Conservation (phyloP, 2,329 filamentous ascomycete species). For the Fusarium metavorans region DNA sequence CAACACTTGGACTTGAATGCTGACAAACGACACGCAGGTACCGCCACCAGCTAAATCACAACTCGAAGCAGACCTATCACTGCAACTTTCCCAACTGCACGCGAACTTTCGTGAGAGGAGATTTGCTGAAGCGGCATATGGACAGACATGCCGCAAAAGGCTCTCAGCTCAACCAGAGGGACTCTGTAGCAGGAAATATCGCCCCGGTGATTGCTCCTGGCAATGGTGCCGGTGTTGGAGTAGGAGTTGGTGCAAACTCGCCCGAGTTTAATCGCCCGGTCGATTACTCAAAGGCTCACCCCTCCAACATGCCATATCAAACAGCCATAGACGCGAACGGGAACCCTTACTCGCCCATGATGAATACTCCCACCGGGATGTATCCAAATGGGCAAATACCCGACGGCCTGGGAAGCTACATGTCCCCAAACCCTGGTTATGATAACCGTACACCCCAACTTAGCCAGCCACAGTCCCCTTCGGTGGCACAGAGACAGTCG, state of each 20-base stretch:
- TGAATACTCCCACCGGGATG: constrained; percentile 55
- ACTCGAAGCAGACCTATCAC: constrained; percentile 93
- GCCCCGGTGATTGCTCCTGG: constrained; percentile 56
- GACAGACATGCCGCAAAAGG: constrained; percentile 85
- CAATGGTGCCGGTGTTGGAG: neutral
- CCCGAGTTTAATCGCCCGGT: constrained; percentile 60
- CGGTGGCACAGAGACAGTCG: constrained; percentile 58
- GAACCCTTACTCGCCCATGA: constrained; percentile 61
- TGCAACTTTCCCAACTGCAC: constrained; percentile 94
- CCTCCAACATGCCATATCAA: constrained; percentile 58
- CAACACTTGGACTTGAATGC: neutral
- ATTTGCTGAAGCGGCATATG: constrained; percentile 87
- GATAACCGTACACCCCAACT: constrained; percentile 44
- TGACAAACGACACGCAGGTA: constrained; percentile 61
- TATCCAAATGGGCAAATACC: constrained; percentile 43
- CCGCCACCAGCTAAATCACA: constrained; percentile 95
- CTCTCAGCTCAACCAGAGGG: constrained; percentile 80
- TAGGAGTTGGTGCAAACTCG: constrained; percentile 50
- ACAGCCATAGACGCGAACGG: constrained; percentile 58
- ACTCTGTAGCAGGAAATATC: constrained; percentile 57
- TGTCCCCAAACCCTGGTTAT: constrained; percentile 54
- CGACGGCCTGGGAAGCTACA: constrained; percentile 57
- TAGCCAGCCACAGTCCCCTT: constrained; percentile 50
- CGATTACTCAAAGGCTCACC: constrained; percentile 54
- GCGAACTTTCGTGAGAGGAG: constrained; percentile 91